Percentiles rank a stretch among this genome's conserved stretches.
Conservation (phyloP, 495 filamentous ascomycete species). For the Neurospora intermedia region DNA sequence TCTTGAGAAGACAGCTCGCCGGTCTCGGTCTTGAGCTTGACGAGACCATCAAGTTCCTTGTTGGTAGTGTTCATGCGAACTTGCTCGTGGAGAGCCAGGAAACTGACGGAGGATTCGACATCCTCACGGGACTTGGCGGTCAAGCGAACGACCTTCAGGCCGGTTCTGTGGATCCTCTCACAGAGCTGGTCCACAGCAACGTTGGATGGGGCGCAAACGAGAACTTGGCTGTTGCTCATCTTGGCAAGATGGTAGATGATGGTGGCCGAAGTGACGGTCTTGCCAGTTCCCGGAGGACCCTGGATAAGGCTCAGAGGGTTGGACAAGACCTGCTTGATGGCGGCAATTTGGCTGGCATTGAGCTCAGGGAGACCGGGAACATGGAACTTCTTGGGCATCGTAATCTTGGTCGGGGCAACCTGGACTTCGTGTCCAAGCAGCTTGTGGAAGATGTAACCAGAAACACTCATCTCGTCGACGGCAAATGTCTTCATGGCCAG, state of each 20-base stretch:
- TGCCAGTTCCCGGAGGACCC: constrained; percentile 92
- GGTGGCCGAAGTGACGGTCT: constrained; percentile 98
- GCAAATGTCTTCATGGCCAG: constrained; percentile 99
- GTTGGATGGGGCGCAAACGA: constrained; percentile 97
- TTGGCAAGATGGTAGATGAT: constrained; percentile 97
- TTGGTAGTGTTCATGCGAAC: constrained; percentile 96
- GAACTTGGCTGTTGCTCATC: constrained; percentile 85
- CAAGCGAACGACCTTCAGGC: constrained; percentile 92
- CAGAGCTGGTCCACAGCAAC: constrained; percentile 98
- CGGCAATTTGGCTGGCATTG: constrained; percentile 91
- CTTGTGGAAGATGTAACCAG: constrained; percentile 97
- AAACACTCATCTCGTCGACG: constrained; percentile 96
- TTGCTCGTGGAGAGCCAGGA: constrained; percentile 91
- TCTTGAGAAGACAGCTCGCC: constrained; percentile 93
- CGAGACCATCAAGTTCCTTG: constrained; percentile 80
- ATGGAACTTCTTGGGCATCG: constrained; percentile 92
- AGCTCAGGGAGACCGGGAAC: constrained; percentile 92
- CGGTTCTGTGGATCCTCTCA: constrained; percentile 90
- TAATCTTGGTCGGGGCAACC: constrained; percentile 91
- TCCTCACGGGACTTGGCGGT: constrained; percentile 98
- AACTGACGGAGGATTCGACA: constrained; percentile 92
- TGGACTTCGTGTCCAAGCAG: constrained; percentile 94
- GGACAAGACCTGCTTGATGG: constrained; percentile 89
- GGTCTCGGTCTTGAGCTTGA: constrained; percentile 80
- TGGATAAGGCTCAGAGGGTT: constrained; percentile 94